Base-by-base conservation (phyloP, 225 moss, liverwort and hornwort genomes). In the Climacium dendroides region DNA sequence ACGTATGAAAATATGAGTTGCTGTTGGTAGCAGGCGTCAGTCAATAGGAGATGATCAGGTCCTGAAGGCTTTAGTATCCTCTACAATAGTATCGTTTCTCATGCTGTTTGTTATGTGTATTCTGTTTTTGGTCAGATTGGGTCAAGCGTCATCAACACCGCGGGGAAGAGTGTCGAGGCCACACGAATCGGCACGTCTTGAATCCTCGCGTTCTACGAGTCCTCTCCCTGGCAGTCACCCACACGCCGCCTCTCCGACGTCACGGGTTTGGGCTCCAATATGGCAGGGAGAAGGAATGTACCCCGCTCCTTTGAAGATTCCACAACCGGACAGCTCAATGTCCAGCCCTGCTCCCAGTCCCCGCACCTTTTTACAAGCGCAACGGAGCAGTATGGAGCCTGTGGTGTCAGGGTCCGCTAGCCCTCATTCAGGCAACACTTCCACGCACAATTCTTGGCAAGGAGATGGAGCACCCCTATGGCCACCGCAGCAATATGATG, bases 281-380 rank as follows among this genome's bases (percentile, higher is more conserved):
- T 91, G 91, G 79, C 93, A 93, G 35, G 88, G 91, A 70, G 94
- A 92, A 65, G 94, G 94, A 37, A 48, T 92, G 37, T 91, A 89
- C 76, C 95, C 93, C 18, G 87, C 91, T 32, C 90, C 92, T 52
- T 61, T 93, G 65, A 91, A 94, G 85, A 96, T 96, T 73, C 94
- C 96, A 48, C 95, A 95, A 73, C 90, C 92, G 50, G 98, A 97
- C 79, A 99, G 98, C 78, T 97, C 98, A 28, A 93, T 95, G 85
- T 98, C 98, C 23, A 98, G 98, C 88, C 98, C 98, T 61, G 94
- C 96, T 37, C 96, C 95, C 22, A 99, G 98, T 85, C 98, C 98
- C 41, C 94, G 94, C 86, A 83, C 88, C 62, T 84, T 90, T 83
- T 77, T 82, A 54, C 91, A 91, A 24, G 71, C 89, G 52, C 92